Evolutionary conservation across 2,329 filamentous ascomycete species (phyloP).

Genomic region (Fusarium armeniacum): DNA sequence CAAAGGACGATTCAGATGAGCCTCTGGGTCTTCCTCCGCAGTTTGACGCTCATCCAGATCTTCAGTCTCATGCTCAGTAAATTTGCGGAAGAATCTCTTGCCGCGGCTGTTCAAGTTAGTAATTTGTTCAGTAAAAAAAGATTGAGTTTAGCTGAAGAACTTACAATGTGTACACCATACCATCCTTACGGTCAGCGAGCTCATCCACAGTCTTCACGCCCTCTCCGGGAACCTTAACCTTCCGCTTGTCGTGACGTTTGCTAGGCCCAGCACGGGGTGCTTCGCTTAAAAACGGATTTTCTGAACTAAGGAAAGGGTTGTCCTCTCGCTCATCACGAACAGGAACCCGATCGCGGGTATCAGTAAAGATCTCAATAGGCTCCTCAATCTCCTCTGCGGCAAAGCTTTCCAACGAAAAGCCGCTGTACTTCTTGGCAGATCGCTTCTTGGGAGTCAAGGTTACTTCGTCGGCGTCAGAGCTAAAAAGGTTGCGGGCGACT

Average conservation of each 20-base stretch:
- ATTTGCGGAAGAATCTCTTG: constrained; percentile 82
- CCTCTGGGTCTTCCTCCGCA: constrained; percentile 55
- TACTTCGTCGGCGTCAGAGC: constrained; percentile 69
- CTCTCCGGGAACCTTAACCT: constrained; percentile 69
- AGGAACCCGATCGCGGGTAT: constrained; percentile 83
- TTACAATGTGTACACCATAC: constrained; percentile 83
- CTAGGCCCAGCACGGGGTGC: constrained; percentile 56
- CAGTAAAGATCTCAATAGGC: constrained; percentile 80
- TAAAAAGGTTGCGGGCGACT: constrained; percentile 73
- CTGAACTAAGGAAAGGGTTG: constrained; percentile 78
- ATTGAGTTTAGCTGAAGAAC: constrained; percentile 55
- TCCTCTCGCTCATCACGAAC: constrained; percentile 73
- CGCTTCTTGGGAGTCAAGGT: constrained; percentile 72
- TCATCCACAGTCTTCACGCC: constrained; percentile 72
- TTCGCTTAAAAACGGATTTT: constrained; percentile 79
- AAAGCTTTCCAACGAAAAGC: constrained; percentile 70
- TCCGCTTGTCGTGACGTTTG: constrained; percentile 69
- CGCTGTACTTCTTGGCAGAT: constrained; percentile 69
- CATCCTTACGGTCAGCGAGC: constrained; percentile 75
- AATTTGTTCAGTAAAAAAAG: not conserved
- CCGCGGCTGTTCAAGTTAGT: constrained; percentile 72
- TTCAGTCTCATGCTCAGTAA: constrained; percentile 60
- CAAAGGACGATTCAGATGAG: constrained; percentile 60
- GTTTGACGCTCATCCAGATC: constrained; percentile 55
- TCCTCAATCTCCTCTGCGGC: constrained; percentile 68